Evolutionary conservation across 176 grass and related monocot genomes (phyloP).

Genomic region (Urochloa ruziziensis): DNA sequence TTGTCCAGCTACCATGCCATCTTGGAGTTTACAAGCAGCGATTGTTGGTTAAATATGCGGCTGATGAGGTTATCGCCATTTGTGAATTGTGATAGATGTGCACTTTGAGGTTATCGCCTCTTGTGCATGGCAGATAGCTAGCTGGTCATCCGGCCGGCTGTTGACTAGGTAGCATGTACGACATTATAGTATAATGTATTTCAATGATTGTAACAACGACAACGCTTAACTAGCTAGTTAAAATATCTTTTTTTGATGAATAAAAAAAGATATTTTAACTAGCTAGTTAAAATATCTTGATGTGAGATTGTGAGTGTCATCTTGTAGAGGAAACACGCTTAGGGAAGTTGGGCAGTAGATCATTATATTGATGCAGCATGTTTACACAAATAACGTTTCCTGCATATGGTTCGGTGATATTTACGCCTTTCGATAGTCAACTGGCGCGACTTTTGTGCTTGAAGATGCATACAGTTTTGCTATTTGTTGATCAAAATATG

Average conservation of each 20-base stretch:
- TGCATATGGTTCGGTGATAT: background rate
- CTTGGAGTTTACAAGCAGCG: background rate
- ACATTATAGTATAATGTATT: no score
- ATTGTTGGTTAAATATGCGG: conserved; percentile 14
- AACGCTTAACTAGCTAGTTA: no score
- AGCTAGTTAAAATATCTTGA: background rate
- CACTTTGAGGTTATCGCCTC: conserved; percentile 11
- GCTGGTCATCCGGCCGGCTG: conserved; percentile 14
- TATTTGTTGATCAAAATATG: no score
- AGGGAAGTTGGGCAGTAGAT: background rate
- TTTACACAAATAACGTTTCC: background rate
- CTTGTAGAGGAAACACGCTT: background rate
- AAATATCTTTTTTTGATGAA: no score
- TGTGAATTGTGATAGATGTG: background rate
- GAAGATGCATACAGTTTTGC: background rate
- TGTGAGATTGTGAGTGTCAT: background rate
- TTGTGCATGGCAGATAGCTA: background rate
- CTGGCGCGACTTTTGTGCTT: background rate
- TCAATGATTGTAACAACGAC: no score
- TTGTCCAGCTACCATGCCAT: background rate
- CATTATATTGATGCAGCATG: no score
- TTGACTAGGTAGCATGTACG: conserved; percentile 18
- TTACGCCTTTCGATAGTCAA: no score
- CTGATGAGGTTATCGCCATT: conserved; percentile 1
- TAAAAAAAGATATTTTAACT: no score